Conservation (phyloP, 1,139 yeast species). For the Saccharomyces hybrid region DNA sequence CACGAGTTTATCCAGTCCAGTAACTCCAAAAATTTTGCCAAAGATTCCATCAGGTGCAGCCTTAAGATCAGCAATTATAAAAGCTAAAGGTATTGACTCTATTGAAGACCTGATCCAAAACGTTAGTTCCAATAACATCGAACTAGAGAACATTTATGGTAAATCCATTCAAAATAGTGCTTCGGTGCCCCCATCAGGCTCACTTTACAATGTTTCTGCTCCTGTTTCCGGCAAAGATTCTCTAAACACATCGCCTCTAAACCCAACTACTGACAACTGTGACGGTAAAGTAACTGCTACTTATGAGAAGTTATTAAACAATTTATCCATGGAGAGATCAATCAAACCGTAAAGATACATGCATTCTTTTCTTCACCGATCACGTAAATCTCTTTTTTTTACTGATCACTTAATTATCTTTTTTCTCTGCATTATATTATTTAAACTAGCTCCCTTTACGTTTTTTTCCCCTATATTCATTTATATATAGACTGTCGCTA, state of each 20-base stretch:
- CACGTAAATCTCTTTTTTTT: background rate
- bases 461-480: background rate
- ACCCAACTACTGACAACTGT: constrained; percentile 23
- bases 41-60: constrained; percentile 65
- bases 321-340: constrained; percentile 46
- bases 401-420: background rate
- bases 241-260: background rate
- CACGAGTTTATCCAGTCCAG: constrained; percentile 6
- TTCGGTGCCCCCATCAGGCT: constrained; percentile 3
- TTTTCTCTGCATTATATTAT: background rate
- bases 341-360: constrained; percentile 6
- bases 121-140: constrained; percentile 47
- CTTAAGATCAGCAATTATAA: constrained; percentile 63
- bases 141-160: constrained; percentile 50
- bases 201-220: constrained; percentile 7
- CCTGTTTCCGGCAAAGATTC: background rate
- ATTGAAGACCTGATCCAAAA: constrained; percentile 61
- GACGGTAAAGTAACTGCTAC: constrained; percentile 49
- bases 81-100: constrained; percentile 67
- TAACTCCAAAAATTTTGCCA: constrained; percentile 13
- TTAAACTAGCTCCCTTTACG: background rate
- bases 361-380: background rate
- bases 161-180: constrained; percentile 11
- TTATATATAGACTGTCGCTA: background rate
- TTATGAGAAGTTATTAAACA: constrained; percentile 59